Percentiles rank a stretch among this genome's conserved stretches.
Conservation (phyloP, 2,329 filamentous ascomycete genomes). For the Fusarium sp. region DNA sequence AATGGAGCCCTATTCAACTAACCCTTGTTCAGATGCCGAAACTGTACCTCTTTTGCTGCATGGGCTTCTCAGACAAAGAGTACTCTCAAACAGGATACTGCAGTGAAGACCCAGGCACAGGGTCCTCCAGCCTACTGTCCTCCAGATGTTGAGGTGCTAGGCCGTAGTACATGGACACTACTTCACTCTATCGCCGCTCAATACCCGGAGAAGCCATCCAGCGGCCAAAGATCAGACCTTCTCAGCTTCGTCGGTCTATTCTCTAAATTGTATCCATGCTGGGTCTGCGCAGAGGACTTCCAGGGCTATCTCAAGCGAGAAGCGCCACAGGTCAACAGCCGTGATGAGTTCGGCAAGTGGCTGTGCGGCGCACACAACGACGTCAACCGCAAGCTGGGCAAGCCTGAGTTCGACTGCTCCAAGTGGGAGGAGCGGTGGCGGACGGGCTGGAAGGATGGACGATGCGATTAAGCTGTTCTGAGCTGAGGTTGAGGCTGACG, state of each 20-base stretch:
- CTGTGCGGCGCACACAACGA: constrained; percentile 89
- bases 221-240: constrained; percentile 79
- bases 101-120: constrained; percentile 44
- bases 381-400: constrained; percentile 90
- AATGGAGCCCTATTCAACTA: constrained; percentile 23
- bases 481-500: constrained; percentile 29
- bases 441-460: constrained; percentile 83
- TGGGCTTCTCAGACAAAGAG: constrained; percentile 67
- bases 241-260: constrained; percentile 83
- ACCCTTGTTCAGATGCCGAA: constrained; percentile 47
- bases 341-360: constrained; percentile 82
- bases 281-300: constrained; percentile 95
- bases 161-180: constrained; percentile 91
- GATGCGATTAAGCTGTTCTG: constrained; percentile 61
- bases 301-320: constrained; percentile 81
- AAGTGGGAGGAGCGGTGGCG: constrained; percentile 95
- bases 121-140: constrained; percentile 76
- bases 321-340: constrained; percentile 67
- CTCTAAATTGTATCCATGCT: constrained; percentile 91
- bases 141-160: constrained; percentile 87
- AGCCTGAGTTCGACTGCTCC: constrained; percentile 88
- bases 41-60: constrained; percentile 47
- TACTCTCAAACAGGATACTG: constrained; percentile 50
- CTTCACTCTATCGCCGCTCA: constrained; percentile 90
- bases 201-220: constrained; percentile 79